Evolutionary conservation across 148 eudicot species (phyloP), one percentile per base, ranked within the genome.

Genomic region (Beta vulgaris): DNA sequence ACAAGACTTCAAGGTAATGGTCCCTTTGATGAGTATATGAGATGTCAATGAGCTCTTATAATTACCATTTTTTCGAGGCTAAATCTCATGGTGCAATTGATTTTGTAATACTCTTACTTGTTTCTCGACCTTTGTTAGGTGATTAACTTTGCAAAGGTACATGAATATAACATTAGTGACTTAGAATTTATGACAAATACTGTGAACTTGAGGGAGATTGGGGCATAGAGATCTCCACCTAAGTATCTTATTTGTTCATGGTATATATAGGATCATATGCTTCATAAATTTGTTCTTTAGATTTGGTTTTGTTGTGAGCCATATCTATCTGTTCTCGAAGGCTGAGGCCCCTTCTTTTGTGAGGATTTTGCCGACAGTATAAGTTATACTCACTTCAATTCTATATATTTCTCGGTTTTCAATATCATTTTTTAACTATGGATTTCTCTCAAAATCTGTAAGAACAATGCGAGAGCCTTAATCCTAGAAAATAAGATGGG

Each of bases 1-100:
- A 79, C 87, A 72, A 86, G 79, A 82, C 84, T 89, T 77, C 85
- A 89, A 84, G 98, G 98, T 93, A 79, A 73, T 77, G 65, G 16
- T 39, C 51, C 44, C 35, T 63, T 54, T 54, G 36, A 26, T 65
- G 43, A 21, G 42, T 54, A 42, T 26, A 26, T 65, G 43, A 21
- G 42, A 54, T 26, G 10, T 46, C 55, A 44, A 65, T 42, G 34
- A 12, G 53, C 25, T 51, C 29, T 2, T 53, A 8, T 28, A 32
- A 36, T 58, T 46, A 12, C 28, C 6, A 66, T 23, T 4, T 66
- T 23, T 10, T 75, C 34, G 34, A 34, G 58, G 35, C 23, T 29
- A 23, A 57, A 75, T 68, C 54, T 66, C 48, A 49, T 62, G 34
- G 69, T 73, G 44, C 49, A 64, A 59, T 59, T 68, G 39, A 18